Evolutionary conservation across 2,329 filamentous ascomycete species (phyloP).

Genomic region (Pyricularia pennisetigena): DNA sequence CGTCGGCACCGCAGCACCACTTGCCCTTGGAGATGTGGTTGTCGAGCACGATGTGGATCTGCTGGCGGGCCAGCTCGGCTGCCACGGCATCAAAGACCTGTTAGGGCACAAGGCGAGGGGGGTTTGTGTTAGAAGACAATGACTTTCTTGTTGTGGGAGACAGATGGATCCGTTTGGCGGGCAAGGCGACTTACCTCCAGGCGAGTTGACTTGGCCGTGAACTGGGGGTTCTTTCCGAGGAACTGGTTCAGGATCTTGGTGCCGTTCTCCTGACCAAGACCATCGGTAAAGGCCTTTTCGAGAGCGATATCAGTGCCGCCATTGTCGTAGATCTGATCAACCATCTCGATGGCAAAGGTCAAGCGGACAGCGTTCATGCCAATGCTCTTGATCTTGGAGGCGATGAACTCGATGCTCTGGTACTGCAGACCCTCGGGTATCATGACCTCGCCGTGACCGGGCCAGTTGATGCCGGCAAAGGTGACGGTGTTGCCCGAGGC

Average conservation of each 20-base stretch:
- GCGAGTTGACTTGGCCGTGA: slow-evolving; percentile 35
- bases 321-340: slow-evolving; percentile 35
- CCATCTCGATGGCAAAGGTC: slow-evolving; percentile 46
- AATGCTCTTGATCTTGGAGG: slow-evolving; percentile 36
- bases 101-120: slow-evolving; percentile 3
- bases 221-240: slow-evolving; percentile 36
- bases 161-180: slow-evolving; percentile 4
- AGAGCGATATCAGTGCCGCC: slow-evolving; percentile 26
- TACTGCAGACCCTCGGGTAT: slow-evolving; percentile 46
- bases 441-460: slow-evolving; percentile 43
- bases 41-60: slow-evolving; percentile 38
- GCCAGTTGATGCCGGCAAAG: slow-evolving; percentile 43
- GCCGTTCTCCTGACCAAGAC: slow-evolving; percentile 36
- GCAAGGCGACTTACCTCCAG: slow-evolving; percentile 24
- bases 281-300: slow-evolving; percentile 23
- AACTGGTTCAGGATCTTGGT: slow-evolving; percentile 33
- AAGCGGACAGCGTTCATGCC: slow-evolving; percentile 46
- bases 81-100: slow-evolving; percentile 45
- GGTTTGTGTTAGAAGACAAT: slow-evolving; percentile 24
- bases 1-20: slow-evolving; percentile 36
- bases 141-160: not conserved
- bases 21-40: slow-evolving; percentile 38
- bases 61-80: slow-evolving; percentile 34
- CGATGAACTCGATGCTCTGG: slow-evolving; percentile 35
- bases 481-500: slow-evolving; percentile 21